These are phyloP conservation scores for Zanthoxylum bungeanum DNA, from an alignment of 345 rosid genomes.

Conservation along the genomic window DNA sequence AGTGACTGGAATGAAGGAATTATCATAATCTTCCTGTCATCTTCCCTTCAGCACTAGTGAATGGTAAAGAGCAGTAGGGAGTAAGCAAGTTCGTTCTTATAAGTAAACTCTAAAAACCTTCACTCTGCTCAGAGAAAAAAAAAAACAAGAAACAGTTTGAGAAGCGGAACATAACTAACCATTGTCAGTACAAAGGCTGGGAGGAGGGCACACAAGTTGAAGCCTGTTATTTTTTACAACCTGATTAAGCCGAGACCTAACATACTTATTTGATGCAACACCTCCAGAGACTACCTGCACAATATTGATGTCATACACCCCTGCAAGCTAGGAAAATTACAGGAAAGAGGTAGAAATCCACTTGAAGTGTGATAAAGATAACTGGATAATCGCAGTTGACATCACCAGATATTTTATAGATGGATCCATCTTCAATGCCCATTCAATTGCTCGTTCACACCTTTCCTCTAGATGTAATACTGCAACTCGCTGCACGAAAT, in stretches of 20 bases:
- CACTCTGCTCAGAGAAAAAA: not conserved
- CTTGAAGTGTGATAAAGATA: not conserved
- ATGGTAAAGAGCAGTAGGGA: not conserved
- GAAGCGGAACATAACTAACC: constrained; percentile 37
- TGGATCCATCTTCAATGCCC: constrained; percentile 90
- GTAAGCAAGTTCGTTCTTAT: not conserved
- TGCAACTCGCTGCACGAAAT: constrained; percentile 70
- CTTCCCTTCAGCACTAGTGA: not conserved
- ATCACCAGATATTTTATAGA: constrained; percentile 72
- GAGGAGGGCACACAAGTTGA: constrained; percentile 87
- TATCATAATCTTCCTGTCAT: not conserved
- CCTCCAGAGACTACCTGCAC: constrained; percentile 92
- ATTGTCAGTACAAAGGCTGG: constrained; percentile 88
- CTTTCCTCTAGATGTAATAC: constrained; percentile 92
- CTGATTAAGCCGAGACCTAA: constrained; percentile 60
- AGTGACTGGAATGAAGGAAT: not conserved
- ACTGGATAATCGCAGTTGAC: not conserved
- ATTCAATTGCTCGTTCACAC: constrained; percentile 85
- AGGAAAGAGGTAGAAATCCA: constrained; percentile 7
- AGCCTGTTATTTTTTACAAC: constrained; percentile 63
- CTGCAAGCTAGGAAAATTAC: constrained; percentile 4
- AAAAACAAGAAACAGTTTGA: not conserved
- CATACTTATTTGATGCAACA: constrained; percentile 85
- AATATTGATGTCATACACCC: constrained; percentile 12
- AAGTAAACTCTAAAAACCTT: not conserved